These are phyloP conservation scores for Xerocomellus dryophilus DNA, from an alignment of 768 basidiomycete species.

Conservation along the genomic window DNA sequence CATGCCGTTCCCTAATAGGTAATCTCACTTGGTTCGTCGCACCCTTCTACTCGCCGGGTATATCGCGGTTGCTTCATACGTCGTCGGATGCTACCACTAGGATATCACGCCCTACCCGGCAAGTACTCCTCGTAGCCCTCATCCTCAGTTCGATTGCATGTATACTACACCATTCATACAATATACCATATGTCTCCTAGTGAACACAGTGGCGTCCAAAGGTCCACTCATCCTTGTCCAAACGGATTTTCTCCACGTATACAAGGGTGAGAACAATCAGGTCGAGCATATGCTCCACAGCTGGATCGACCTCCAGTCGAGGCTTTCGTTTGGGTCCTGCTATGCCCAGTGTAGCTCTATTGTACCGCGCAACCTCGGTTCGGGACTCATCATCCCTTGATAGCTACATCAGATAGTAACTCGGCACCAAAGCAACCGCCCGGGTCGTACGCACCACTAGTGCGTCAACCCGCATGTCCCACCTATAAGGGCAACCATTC, in stretches of 20 bases:
- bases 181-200: too few relatives aligned
- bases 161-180: too few relatives aligned
- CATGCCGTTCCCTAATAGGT: too few relatives aligned
- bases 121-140: too few relatives aligned
- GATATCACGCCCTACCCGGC: too few relatives aligned
- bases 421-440: background rate
- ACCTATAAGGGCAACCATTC: conserved; percentile 35
- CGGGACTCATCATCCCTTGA: conserved; percentile 17
- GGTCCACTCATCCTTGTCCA: conserved; percentile 30
- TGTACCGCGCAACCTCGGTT: conserved; percentile 21
- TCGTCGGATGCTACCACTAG: too few relatives aligned
- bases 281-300: conserved; percentile 26
- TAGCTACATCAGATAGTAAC: conserved; percentile 6
- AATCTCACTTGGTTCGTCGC: too few relatives aligned
- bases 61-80: too few relatives aligned
- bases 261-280: conserved; percentile 30
- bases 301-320: conserved; percentile 19
- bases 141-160: too few relatives aligned
- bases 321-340: conserved; percentile 17
- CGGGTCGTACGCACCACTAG: conserved; percentile 16
- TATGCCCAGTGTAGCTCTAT: conserved; percentile 19
- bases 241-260: conserved; percentile 32
- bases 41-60: too few relatives aligned
- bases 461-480: conserved; percentile 22
- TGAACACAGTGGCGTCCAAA: too few relatives aligned